These are phyloP conservation scores for Cyclanthera cordifolia DNA, from an alignment of 306 rosid genomes.

Conservation along the genomic window DNA sequence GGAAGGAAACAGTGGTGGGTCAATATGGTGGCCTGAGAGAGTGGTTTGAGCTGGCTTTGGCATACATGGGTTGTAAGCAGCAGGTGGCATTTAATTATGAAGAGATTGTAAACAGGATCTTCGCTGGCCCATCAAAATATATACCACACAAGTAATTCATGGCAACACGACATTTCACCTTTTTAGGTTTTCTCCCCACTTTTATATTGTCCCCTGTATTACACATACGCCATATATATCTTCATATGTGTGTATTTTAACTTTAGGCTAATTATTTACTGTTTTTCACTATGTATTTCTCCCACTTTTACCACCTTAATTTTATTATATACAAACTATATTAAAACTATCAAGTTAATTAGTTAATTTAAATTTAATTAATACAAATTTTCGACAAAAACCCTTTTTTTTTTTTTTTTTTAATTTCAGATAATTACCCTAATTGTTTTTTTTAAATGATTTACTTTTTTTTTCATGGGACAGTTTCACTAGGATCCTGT, in stretches of 20 bases:
- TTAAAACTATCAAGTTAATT: too few species aligned
- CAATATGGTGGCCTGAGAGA: constrained; percentile 9
- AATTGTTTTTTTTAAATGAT: too few species aligned
- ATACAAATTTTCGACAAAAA: too few species aligned
- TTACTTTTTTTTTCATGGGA: neutral
- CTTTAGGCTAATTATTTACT: too few species aligned
- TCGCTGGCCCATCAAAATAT: constrained; percentile 69
- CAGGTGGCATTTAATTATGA: constrained; percentile 14
- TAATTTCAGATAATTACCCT: too few species aligned
- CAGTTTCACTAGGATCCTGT: neutral
- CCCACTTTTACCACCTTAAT: too few species aligned
- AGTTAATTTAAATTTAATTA: too few species aligned
- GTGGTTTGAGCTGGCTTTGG: constrained; percentile 10
- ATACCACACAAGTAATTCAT: constrained; percentile 32
- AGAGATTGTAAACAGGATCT: neutral
- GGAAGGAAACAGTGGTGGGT: constrained; percentile 3
- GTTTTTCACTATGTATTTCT: too few species aligned
- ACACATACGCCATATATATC: too few species aligned
- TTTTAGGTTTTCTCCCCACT: constrained; percentile 2
- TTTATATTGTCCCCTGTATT: neutral
- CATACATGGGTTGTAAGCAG: constrained; percentile 7
- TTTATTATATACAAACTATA: too few species aligned
- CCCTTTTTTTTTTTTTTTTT: too few species aligned
- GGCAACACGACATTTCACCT: constrained; percentile 9
- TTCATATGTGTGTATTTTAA: too few species aligned